Evolutionary conservation across 306 rosid species (phyloP), one percentile per base, ranked within the genome.

Genomic region (Echinosophora koreensis): DNA sequence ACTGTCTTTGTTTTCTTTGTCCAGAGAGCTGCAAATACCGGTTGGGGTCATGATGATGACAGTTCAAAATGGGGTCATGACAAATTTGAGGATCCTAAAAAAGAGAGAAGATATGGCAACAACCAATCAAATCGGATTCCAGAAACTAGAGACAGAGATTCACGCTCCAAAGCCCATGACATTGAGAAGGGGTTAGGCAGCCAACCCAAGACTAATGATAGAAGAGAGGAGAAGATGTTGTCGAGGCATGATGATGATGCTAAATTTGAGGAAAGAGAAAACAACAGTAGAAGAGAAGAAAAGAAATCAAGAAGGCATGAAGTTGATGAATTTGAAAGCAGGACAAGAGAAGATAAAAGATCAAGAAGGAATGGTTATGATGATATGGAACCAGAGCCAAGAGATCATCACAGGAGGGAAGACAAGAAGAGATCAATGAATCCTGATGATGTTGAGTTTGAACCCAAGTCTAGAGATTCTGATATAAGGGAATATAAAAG

Each of bases 21-120:
- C 38, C 81, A 95, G 97, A 89, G 97, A 90, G 97, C 96, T 90
- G 94, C 97, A 58, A 90, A 95, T 83, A 92, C 97, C 1, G 99
- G 97, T 18, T 95, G 97, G 97, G 98, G 97, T 44, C 85, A 69
- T 13, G 86, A 89, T 41, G 89, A 85, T 75, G 83, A 82, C 34
- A 59, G 54, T 30, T 52, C 87, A 60, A 85, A 77, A 64, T 87
- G 97, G 97, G 94, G 88, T 37, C 86, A 82, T 77, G 94, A 87
- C 80, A 89, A 81, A 67, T 96, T 86, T 86, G 91, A 87, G 3
- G 88, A 85, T 74, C 84, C 81, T 47, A 87, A 67, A 63, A 83
- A 79, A 61, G 90, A 84, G 39, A 87, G 79, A 72, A 81, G 74
- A 81, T 52, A 66, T 57, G 83, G 66, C 27, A 67, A 52, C 66